Percentiles rank a stretch among this genome's conserved stretches.
These are phyloP conservation scores for Alternaria gansuensis DNA, from an alignment of 2,329 filamentous ascomycete genomes.

Conservation along the genomic window DNA sequence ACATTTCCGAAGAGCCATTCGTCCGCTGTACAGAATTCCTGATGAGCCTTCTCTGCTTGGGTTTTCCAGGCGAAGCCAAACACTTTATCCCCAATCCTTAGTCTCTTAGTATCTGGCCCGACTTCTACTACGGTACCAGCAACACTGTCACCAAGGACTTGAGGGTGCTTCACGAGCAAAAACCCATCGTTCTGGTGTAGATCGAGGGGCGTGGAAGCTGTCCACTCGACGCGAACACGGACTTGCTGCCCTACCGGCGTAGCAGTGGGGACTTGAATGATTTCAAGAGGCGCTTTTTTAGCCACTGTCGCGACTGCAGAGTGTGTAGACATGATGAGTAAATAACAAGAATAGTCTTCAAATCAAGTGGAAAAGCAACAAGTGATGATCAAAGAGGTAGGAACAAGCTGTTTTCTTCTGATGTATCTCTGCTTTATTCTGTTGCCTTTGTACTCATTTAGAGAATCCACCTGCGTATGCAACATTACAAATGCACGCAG, in stretches of 20 bases:
- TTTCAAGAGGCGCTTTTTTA: constrained; percentile 47
- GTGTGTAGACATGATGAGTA: constrained; percentile 47
- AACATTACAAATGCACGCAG: constrained; percentile 16
- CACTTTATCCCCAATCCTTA: constrained; percentile 65
- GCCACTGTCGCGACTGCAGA: constrained; percentile 54
- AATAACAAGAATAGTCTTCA: background rate
- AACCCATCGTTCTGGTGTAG: constrained; percentile 70
- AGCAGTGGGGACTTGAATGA: constrained; percentile 51
- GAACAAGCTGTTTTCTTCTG: background rate
- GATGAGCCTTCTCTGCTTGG: constrained; percentile 62
- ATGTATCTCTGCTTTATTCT: background rate
- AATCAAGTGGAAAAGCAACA: background rate
- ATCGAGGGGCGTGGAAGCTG: constrained; percentile 68
- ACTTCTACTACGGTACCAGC: constrained; percentile 64
- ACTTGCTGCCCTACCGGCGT: constrained; percentile 58
- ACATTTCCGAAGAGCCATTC: constrained; percentile 56
- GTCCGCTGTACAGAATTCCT: constrained; percentile 64
- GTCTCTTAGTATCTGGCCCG: constrained; percentile 56
- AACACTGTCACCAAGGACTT: constrained; percentile 61
- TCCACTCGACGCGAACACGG: constrained; percentile 65
- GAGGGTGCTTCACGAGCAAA: constrained; percentile 62
- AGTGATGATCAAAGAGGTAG: background rate
- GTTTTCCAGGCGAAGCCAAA: constrained; percentile 64
- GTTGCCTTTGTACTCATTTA: background rate
- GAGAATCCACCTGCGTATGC: too few relatives aligned